Percentiles rank a stretch among this genome's conserved stretches.
These are phyloP conservation scores for Papilionanthe hybrid DNA, from an alignment of 116 monocot genomes.

Conservation along the genomic window DNA sequence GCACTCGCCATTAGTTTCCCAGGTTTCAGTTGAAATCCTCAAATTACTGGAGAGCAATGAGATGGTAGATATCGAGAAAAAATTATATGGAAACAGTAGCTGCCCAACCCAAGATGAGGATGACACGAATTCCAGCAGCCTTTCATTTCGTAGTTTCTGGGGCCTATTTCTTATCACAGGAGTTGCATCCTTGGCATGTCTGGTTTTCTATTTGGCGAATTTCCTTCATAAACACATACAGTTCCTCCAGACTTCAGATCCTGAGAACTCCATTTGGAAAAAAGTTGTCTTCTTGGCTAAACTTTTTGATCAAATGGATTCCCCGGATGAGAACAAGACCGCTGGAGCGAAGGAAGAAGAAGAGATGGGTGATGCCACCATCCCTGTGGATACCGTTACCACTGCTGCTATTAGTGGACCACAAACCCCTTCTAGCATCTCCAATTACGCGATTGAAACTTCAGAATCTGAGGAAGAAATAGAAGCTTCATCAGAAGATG, in stretches of 20 bases:
- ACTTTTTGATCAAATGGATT: conserved; percentile 16
- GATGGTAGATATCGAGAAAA: conserved; percentile 25
- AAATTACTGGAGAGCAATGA: conserved; percentile 27
- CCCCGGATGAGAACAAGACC: neutral
- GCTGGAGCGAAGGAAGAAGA: neutral
- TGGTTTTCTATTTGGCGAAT: conserved; percentile 6
- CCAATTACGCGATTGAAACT: neutral
- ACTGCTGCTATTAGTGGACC: neutral
- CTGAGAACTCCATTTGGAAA: conserved; percentile 1
- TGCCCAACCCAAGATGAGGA: conserved; percentile 12
- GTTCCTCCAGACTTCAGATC: neutral
- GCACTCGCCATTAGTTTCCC: conserved; percentile 42
- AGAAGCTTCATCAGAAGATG: neutral
- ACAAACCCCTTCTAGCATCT: conserved; percentile 15
- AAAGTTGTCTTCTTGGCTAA: conserved; percentile 13
- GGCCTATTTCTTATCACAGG: conserved; percentile 64
- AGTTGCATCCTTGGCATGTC: conserved; percentile 11
- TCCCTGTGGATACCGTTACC: neutral
- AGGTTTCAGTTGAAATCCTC: conserved; percentile 49
- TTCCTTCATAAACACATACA: conserved; percentile 10
- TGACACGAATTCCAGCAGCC: conserved; percentile 14
- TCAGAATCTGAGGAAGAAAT: conserved; percentile 1
- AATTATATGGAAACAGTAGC: conserved; percentile 20
- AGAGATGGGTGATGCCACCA: neutral
- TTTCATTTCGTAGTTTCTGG: conserved; percentile 32